Base-by-base conservation (phyloP, 352 stramenopile species). In the Phytopythium chamaehyphon region DNA sequence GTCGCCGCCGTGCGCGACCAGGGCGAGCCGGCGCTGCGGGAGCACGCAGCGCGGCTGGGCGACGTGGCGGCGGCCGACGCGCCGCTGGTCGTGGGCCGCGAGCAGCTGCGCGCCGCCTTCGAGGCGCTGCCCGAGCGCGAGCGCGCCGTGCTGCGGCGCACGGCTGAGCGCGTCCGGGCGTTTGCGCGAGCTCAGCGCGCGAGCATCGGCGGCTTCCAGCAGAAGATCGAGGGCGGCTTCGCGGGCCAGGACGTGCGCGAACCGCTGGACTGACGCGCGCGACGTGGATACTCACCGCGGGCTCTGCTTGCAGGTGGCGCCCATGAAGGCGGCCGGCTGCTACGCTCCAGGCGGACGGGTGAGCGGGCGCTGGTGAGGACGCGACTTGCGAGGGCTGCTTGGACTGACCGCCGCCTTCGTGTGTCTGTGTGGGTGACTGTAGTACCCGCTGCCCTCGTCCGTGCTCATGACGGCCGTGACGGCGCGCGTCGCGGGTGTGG, bases 381-480 rank as follows among this genome's bases (percentile, higher is more conserved):
- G 21, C 45, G 5, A 43, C 5, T 10, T 59, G 28, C 5, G 18
- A 6, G 2, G 48, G 5, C 7, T 65, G 18, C 26, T 50, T 50
- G 16, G 47, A 6, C 39, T 40, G 28, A 3, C 12, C 18, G 54
- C 42, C 35, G 22, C 53, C 15, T 47, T 33, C 18, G 38, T 61
- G 21, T 43, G 36, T n/a, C 18, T 36, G 10, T 48, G 16, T 14
- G 21, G 6, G 6, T n/a, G 7, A 15, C 24, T 37, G 8, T 23
- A 86, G 72, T 99, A 99, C 73, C 96, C 96, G 11, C 70, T 99
- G 21, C 96, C 96, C 19, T 98, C 96, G 18, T 98, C 93, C 0
- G 96, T 99, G 38, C 65, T 99, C 9, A 99, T 99, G 97, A 99
- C 95, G 6, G 93, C 90, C 7, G 83, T 98, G 38, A 98, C 96